Evolutionary conservation across 2,329 filamentous ascomycete species (phyloP), one percentile per base, ranked within the genome.

Genomic region (Aureobasidium sp.): DNA sequence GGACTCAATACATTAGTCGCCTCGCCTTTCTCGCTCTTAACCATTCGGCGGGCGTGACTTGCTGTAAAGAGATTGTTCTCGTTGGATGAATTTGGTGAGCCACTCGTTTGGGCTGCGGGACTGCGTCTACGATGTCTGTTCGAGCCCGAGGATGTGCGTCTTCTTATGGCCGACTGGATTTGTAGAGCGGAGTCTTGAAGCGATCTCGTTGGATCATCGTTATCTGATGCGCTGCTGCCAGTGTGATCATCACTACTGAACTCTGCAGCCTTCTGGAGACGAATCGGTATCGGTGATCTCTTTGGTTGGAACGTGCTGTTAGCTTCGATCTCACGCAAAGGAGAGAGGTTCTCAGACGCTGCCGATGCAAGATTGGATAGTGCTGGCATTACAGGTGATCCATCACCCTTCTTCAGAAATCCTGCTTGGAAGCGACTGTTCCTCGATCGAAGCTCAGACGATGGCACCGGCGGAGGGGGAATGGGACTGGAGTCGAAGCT

Each of bases 351-450:
- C 37, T 71, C 78, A 16, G 78, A 77, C 25, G 84, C 85, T 3
- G 84, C 83, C 27, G 83, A 80, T 44, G 85, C 74, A 55, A 81
- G 80, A 29, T 83, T 77, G n/a, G 81, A 81, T 14, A 84, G 82
- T 1, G 81, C 77, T 14, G 83, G 80, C 5, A 83, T 74, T 4
- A 89, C 87, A 14, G 70, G 67, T 8, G 71, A 71, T 57, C 82
- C 86, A 49, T 82, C 78, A 2, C 71, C 67, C 42, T 87, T 88
- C 1, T 89, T 85, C 27, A 97, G 77, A 73, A 96, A 96, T 5
- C 93, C 93, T 2, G 91, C 83, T 68, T 96, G 90, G 76, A 97
- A 97, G 47, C 93, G 84, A 68, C 68, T 37, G 34, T 62, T 65
- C 29, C 48, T 62, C 30, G 80, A 81, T 63, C 82, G 83, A 39